Conservation (phyloP, 2,329 filamentous ascomycete genomes). For the Fusarium sp. region DNA sequence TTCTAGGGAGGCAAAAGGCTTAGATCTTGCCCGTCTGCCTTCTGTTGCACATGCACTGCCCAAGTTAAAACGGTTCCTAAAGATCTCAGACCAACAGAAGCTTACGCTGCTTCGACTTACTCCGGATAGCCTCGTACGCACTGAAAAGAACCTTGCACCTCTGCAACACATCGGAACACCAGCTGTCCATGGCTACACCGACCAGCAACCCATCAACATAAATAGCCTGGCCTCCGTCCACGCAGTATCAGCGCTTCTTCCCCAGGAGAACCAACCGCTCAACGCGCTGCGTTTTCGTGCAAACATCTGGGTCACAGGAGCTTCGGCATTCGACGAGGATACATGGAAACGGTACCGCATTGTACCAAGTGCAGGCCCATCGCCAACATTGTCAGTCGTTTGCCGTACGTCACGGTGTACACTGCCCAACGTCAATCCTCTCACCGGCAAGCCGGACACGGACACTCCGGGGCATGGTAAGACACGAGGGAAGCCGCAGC, state of each 20-base stretch:
- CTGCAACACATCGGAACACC: slow-evolving; percentile 27
- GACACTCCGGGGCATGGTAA: slow-evolving; percentile 4
- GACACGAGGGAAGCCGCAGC: slow-evolving; percentile 43
- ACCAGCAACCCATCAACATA: slow-evolving; percentile 37
- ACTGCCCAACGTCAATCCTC: slow-evolving; percentile 31
- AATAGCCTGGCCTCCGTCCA: slow-evolving; percentile 34
- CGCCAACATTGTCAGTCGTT: slow-evolving; percentile 26
- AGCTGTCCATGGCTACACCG: slow-evolving; percentile 35
- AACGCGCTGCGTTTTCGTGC: slow-evolving; percentile 36
- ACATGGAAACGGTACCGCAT: slow-evolving; percentile 30
- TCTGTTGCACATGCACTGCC: slow-evolving; percentile 9
- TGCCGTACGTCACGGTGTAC: slow-evolving; percentile 38
- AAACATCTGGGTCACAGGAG: slow-evolving; percentile 33
- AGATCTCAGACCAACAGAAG: slow-evolving; percentile 14
- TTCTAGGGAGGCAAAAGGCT: slow-evolving; percentile 17
- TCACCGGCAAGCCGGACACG: slow-evolving; percentile 15
- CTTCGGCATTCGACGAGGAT: slow-evolving; percentile 33
- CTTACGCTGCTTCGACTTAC: slow-evolving; percentile 26
- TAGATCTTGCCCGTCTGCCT: slow-evolving; percentile 13
- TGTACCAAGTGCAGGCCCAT: background rate
- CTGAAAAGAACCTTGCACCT: slow-evolving; percentile 27
- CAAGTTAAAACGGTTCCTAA: slow-evolving; percentile 28
- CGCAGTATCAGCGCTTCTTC: slow-evolving; percentile 24
- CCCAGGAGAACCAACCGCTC: slow-evolving; percentile 27
- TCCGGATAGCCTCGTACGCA: slow-evolving; percentile 17